Percentiles rank a stretch among this genome's conserved stretches.
phyloP scores from a whole-genome alignment of 2,329 filamentous ascomycete species.

The Fusarium oxysporum region DNA sequence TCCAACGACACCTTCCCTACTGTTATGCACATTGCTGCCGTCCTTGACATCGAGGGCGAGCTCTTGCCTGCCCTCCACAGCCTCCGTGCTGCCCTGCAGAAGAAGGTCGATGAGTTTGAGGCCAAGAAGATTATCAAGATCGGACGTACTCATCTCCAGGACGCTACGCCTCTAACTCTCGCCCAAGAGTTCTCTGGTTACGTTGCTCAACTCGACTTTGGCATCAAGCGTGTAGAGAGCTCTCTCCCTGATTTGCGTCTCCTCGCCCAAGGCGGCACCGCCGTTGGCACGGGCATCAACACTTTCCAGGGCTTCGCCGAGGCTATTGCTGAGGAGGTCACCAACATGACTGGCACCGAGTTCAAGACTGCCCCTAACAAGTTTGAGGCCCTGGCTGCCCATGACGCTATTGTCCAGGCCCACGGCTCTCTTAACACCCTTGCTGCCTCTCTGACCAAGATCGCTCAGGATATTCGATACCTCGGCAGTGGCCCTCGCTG shows the following conservation, averaged over 20 bases:
- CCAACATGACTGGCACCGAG: slow-evolving; percentile 89
- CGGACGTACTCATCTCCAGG: slow-evolving; percentile 95
- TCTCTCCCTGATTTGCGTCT: slow-evolving; percentile 85
- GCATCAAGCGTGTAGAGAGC: slow-evolving; percentile 86
- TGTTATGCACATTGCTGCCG: slow-evolving; percentile 99
- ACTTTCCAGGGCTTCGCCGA: slow-evolving; percentile 97
- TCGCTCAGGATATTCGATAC: slow-evolving; percentile 97
- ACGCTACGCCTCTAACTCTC: slow-evolving; percentile 94
- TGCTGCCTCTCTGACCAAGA: slow-evolving; percentile 92
- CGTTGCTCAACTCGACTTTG: slow-evolving; percentile 91
- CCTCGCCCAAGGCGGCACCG: slow-evolving; percentile 94
- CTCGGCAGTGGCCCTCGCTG: slow-evolving; percentile 95
- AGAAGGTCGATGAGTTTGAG: slow-evolving; percentile 90
- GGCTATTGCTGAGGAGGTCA: slow-evolving; percentile 89
- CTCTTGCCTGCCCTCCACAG: slow-evolving; percentile 86
- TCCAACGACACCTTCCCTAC: slow-evolving; percentile 99
- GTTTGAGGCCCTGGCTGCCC: slow-evolving; percentile 95
- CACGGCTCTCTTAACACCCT: slow-evolving; percentile 94
- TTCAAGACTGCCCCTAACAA: slow-evolving; percentile 99
- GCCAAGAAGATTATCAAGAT: slow-evolving; percentile 96
- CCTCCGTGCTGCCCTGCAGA: slow-evolving; percentile 85
- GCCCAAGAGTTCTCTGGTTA: slow-evolving; percentile 99
- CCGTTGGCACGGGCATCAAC: slow-evolving; percentile 97
- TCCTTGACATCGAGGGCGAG: slow-evolving; percentile 88
- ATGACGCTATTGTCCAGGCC: slow-evolving; percentile 95